Evolutionary conservation across 352 stramenopile genomes (phyloP).

Genomic region (Phytophthora litchii): DNA sequence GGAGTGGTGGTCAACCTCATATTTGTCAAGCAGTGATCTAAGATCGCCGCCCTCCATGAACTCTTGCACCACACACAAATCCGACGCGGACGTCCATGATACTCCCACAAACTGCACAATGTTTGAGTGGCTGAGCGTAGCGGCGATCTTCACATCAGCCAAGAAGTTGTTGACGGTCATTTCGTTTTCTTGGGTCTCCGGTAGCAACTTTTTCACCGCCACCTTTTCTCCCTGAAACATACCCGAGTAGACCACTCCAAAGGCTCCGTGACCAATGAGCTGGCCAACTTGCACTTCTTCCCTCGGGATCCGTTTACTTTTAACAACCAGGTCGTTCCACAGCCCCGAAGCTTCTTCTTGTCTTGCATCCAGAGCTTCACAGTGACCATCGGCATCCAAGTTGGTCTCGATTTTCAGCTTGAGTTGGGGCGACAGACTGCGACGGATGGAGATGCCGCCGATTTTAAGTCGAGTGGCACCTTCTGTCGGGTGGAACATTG

Average conservation of each 20-base stretch:
- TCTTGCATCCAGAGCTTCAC: conserved; percentile 3
- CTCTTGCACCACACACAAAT: conserved; percentile 48
- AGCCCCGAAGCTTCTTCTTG: conserved; percentile 10
- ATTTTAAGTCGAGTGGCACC: conserved; percentile 20
- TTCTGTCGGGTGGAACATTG: conserved; percentile 9
- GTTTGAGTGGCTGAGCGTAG: conserved; percentile 47
- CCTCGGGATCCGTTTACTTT: conserved; percentile 28
- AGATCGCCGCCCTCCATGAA: conserved; percentile 47
- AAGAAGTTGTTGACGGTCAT: conserved; percentile 44
- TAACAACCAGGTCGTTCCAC: conserved; percentile 22
- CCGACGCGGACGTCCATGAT: conserved; percentile 41
- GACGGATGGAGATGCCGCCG: conserved; percentile 25
- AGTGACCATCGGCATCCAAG: conserved; percentile 14
- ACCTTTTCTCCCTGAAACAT: conserved; percentile 40
- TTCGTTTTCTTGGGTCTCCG: conserved; percentile 4
- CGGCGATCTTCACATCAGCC: conserved; percentile 47
- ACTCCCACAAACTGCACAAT: conserved; percentile 62
- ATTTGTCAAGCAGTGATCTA: conserved; percentile 34
- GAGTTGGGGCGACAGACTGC: conserved; percentile 18
- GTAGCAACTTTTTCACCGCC: conserved; percentile 47
- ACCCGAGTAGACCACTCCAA: conserved; percentile 44
- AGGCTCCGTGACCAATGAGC: conserved; percentile 36
- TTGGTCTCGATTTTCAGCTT: conserved; percentile 33
- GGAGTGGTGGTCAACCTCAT: conserved; percentile 11
- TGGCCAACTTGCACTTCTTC: conserved; percentile 38